Base-by-base conservation (phyloP, 345 rosid species). In the Eutrema japonicum region DNA sequence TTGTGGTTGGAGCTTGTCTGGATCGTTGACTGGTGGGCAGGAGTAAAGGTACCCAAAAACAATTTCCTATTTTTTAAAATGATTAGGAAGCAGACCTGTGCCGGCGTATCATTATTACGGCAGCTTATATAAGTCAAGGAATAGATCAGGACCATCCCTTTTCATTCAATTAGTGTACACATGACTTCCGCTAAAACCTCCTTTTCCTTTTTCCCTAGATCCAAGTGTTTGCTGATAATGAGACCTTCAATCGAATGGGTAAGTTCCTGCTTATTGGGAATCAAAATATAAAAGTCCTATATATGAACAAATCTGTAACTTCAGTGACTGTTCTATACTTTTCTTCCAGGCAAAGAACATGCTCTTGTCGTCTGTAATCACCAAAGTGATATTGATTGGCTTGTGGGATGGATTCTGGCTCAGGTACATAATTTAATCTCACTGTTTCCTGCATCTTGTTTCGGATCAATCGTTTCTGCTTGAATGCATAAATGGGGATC, bases 11-110 rank as follows among this genome's bases (percentile, higher is more conserved):
- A 92, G 79, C 92, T 92, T 57, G 83, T 92, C n/a, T 90, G 97
- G 99, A 77, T 95, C 0, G 80, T 87, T 56, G 99, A 95, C 80
- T 95, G 99, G 99, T 95, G 97, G 94, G 99, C 96, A 4, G 87
- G 85, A 58, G 85, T 93, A 8, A 86, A 93, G 98, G 98, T 91
- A 75, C 27, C 36, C 56, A 38, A 35, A 30, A 51, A 41, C 45
- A 12, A 27, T 58, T 13, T 40, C 43, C 33, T 37, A 5, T 54
- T 55, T 63, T 47, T 30, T 62, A 3, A 14, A 32, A 0, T 62
- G 59, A 10, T 54, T 8, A 43, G 4, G 37, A 60, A 45, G 11
- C 26, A 43, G 8, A 36, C 22, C 13, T 52, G 10, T 36, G 1
- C 48, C 7, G 67, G 36, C 4, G 8, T 58, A 64, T 64, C 33